Evolutionary conservation across 2,329 filamentous ascomycete genomes (phyloP).

Genomic region (Talaromyces sp.): DNA sequence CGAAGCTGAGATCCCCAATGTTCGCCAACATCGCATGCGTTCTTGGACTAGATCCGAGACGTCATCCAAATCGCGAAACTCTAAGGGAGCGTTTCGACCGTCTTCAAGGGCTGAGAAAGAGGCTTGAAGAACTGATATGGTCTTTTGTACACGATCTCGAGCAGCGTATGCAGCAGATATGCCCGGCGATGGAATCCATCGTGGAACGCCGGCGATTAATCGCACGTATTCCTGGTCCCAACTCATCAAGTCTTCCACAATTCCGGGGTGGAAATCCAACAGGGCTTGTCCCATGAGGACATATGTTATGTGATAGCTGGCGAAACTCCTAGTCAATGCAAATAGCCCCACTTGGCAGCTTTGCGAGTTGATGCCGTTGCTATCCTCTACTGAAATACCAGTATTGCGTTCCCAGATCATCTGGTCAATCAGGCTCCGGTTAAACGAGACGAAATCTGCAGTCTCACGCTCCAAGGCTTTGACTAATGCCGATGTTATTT

Average conservation of each 20-base stretch:
- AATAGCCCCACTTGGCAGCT: conserved; percentile 52
- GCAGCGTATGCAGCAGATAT: conserved; percentile 50
- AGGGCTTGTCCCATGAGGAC: conserved; percentile 54
- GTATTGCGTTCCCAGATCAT: conserved; percentile 59
- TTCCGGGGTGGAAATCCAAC: conserved; percentile 50
- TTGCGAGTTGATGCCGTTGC: conserved; percentile 37
- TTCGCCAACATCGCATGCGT: conserved; percentile 41
- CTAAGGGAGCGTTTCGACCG: conserved; percentile 41
- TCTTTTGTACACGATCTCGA: conserved; percentile 40
- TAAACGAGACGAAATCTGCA: conserved; percentile 59
- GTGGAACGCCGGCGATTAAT: conserved; percentile 55
- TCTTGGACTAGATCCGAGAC: conserved; percentile 46
- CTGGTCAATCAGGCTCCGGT: conserved; percentile 59
- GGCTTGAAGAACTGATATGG: conserved; percentile 42
- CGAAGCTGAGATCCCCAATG: conserved; percentile 27
- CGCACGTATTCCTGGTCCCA: conserved; percentile 55
- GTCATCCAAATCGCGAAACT: conserved; percentile 50
- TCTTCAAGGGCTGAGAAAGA: conserved; percentile 44
- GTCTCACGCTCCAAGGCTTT: conserved; percentile 45
- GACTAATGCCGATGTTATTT: conserved; percentile 38
- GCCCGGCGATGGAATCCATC: conserved; percentile 54
- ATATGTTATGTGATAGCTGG: conserved; percentile 48
- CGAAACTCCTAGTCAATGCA: conserved; percentile 55
- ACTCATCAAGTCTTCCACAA: conserved; percentile 55
- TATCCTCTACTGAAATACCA: conserved; percentile 42